Evolutionary conservation across 306 rosid genomes (phyloP).

Genomic region (Cercis canadensis): DNA sequence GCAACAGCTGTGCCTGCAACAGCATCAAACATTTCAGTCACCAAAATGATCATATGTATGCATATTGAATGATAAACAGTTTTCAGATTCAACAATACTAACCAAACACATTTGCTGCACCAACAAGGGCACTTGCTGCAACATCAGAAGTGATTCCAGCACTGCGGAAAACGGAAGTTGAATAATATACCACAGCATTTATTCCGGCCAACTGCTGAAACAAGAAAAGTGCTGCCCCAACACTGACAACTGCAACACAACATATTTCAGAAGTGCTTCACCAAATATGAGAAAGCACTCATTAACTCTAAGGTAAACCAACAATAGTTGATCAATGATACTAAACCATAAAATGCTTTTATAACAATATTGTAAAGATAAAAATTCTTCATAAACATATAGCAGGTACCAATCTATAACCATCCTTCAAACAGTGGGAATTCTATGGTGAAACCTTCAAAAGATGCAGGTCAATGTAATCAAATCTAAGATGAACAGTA

Average conservation of each 20-base stretch:
- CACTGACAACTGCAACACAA: slow-evolving; percentile 77
- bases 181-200: slow-evolving; percentile 93
- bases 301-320: neutral
- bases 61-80: neutral
- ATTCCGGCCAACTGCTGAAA: slow-evolving; percentile 97
- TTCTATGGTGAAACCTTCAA: too few relatives aligned
- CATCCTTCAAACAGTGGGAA: too few relatives aligned
- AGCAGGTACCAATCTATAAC: too few relatives aligned
- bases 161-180: slow-evolving; percentile 89
- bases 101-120: slow-evolving; percentile 94
- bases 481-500: too few relatives aligned
- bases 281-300: slow-evolving; percentile 7
- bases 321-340: slow-evolving; percentile 1
- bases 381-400: too few relatives aligned
- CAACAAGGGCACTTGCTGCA: slow-evolving; percentile 98
- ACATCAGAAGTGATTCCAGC: slow-evolving; percentile 95
- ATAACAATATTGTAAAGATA: too few relatives aligned
- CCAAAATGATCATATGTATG: slow-evolving; percentile 20
- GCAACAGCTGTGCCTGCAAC: slow-evolving; percentile 81
- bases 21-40: slow-evolving; percentile 24
- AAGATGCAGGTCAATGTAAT: too few relatives aligned
- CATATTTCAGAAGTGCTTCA: slow-evolving; percentile 32
- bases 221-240: slow-evolving; percentile 88
- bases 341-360: neutral
- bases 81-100: slow-evolving; percentile 36